Percentiles rank a stretch among this genome's conserved stretches.
These are phyloP conservation scores for Biancaea sappan DNA, from an alignment of 306 rosid species.

Conservation along the genomic window DNA sequence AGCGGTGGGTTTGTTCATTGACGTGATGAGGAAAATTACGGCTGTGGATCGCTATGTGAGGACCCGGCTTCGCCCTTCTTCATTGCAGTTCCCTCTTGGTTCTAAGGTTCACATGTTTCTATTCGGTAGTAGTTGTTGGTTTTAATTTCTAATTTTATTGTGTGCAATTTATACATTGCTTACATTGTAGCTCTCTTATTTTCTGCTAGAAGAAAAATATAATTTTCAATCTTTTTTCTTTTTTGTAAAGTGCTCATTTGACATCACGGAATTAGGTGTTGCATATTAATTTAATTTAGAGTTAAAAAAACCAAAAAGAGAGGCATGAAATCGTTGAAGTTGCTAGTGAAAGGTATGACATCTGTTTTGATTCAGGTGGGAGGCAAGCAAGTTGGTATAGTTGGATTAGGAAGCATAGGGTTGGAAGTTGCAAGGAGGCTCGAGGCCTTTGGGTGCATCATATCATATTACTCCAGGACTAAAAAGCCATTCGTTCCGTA, in stretches of 20 bases:
- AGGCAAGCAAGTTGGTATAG: neutral
- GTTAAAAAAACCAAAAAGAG: no score
- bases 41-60: constrained; percentile 38
- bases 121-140: no score
- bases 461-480: neutral
- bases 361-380: neutral
- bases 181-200: no score
- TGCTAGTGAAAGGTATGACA: no score
- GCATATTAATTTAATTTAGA: no score
- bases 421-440: neutral
- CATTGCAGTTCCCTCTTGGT: constrained; percentile 39
- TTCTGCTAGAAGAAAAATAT: no score
- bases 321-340: no score
- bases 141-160: no score
- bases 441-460: neutral
- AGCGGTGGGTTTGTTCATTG: constrained; percentile 55
- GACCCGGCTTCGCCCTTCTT: constrained; percentile 3
- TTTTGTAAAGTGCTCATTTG: no score
- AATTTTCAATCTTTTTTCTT: no score
- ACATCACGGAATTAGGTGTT: no score
- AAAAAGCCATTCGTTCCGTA: neutral
- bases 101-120: constrained; percentile 48
- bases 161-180: no score
- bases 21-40: constrained; percentile 47
- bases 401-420: constrained; percentile 7